phyloP scores from a whole-genome alignment of 352 stramenopile genomes.

The Thalassiosira livingstoniorum region DNA sequence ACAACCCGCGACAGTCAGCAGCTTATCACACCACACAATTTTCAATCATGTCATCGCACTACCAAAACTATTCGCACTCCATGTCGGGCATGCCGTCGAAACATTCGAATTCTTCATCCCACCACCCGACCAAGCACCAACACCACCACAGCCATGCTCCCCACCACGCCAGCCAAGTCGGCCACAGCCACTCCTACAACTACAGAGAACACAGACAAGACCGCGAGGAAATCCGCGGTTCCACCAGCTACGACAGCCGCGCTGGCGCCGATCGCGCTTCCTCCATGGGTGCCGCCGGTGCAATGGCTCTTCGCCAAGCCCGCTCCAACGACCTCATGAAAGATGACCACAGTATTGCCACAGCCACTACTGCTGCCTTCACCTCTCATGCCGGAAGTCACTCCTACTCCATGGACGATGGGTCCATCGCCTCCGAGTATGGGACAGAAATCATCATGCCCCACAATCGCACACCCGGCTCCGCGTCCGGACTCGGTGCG shows the following conservation, averaged over 20 bases:
- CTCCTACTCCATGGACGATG: slow-evolving; percentile 66
- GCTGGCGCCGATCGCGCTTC: no score
- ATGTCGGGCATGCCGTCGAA: slow-evolving; percentile 36
- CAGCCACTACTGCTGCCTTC: slow-evolving; percentile 57
- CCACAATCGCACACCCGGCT: slow-evolving; percentile 34
- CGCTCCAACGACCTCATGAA: slow-evolving; percentile 40
- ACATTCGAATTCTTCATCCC: slow-evolving; percentile 10
- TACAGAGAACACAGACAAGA: slow-evolving; percentile 46
- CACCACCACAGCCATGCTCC: slow-evolving; percentile 8
- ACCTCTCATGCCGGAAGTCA: slow-evolving; percentile 49
- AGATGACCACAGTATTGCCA: slow-evolving; percentile 46
- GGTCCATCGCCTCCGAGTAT: slow-evolving; percentile 59
- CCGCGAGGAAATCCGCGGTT: slow-evolving; percentile 37
- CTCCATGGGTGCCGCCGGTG: no score
- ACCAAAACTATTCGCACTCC: slow-evolving; percentile 33
- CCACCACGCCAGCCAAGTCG: slow-evolving; percentile 1
- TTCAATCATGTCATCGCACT: slow-evolving; percentile 53
- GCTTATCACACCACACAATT: no score
- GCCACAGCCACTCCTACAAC: slow-evolving; percentile 11
- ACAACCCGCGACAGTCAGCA: no score
- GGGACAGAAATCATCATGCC: slow-evolving; percentile 64
- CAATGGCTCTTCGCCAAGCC: slow-evolving; percentile 39
- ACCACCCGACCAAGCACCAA: slow-evolving; percentile 55
- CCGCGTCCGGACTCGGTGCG: slow-evolving; percentile 6
- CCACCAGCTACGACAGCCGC: slow-evolving; percentile 48